Evolutionary conservation across 2,329 filamentous ascomycete genomes (phyloP), one percentile per base, ranked within the genome.

Genomic region (Arachnomyces sp.): DNA sequence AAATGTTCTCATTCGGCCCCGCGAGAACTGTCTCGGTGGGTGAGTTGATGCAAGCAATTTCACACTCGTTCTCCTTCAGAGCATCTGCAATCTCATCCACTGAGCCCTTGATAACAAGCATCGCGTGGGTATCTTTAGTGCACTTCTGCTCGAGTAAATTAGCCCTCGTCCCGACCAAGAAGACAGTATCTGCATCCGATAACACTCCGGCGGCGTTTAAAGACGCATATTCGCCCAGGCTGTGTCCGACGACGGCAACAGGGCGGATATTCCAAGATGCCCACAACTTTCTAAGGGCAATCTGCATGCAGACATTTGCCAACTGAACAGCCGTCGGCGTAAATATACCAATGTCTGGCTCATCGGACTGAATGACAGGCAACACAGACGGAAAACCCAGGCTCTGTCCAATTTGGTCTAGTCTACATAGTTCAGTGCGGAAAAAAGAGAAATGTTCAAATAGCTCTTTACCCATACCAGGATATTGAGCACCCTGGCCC

Each of bases 21-120:
- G 76, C 77, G 13, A 92, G 68, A 2, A 92, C 86, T 7, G 80
- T 88, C 56, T 87, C 84, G 37, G 77, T 70, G 0, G 81, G 79
- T 0, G 81, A 78, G 51, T 93, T 93, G 57, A 87, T 74, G 65
- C 86, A 92, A 12, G 86, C 82, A 44, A 80, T 63, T 50, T 77
- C 72, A 30, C 56, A 3, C 59, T 63, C 51, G 68, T 68, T 48
- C 55, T 2, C 59, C 63, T 51, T 68, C 63, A 50, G 3, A 34
- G 68, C 48, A 66, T 74, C 69, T 33, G 68, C 43, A 80, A 60
- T 46, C 34, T 49, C 32, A 40, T 40, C 44, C 7, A 71, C 63
- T 1, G 61, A 54, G 1, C 55, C 63, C n/a, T 59, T 56, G 0
- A 82, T 73, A 9, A 76, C 75, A 16, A 83, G 57, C 79, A 83